Base-by-base conservation (phyloP, 2,329 filamentous ascomycete species). In the Scedosporium aurantiacum region DNA sequence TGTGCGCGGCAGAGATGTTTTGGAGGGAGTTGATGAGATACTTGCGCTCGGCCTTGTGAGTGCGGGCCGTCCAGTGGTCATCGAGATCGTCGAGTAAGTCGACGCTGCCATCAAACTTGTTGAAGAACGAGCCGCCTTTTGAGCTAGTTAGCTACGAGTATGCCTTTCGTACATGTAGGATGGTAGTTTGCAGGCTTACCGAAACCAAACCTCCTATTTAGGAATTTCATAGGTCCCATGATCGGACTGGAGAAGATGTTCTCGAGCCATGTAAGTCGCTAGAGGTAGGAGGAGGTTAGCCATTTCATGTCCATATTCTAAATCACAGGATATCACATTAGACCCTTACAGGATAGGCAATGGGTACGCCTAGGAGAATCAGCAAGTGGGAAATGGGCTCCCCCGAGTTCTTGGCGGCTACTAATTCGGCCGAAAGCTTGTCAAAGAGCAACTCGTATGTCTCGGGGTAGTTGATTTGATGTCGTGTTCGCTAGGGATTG, bases 191-290 rank as follows among this genome's bases (percentile, higher is more conserved):
- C 25, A n/a, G 8, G 69, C 75, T 65, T 67, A 77, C 76, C 84
- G 54, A 96, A 75, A 62, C 93, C 93, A 66, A 97, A 96, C 27
- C 92, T 85, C 72, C 92, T 89, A 77, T 96, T 94, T 67, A 97
- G 72, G 64, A 97, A 87, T 69, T 91, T 92, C 70, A 97, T 85
- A 0, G 92, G 91, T 0, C 88, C 91, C 69, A 97, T 92, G 25
- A 97, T 67, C 0, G 93, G 92, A 63, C 90, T 95, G 16, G 83
- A 82, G 67, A 97, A 83, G 62, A 97, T 89, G 69, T 96, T 97
- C 72, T 97, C 93, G 4, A 97, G 80, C 93, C 93, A 97, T n/a
- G 92, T 94, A 60, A 97, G 80, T 67, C 93, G 90, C 81, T 85
- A 65, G 5, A 43, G 23, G n/a, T 3, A 14, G 64, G 4, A 14